Evolutionary conservation across 169 alveolate genomes (phyloP), one percentile per base, ranked within the genome.

Genomic region (Cystoisospora suis): DNA sequence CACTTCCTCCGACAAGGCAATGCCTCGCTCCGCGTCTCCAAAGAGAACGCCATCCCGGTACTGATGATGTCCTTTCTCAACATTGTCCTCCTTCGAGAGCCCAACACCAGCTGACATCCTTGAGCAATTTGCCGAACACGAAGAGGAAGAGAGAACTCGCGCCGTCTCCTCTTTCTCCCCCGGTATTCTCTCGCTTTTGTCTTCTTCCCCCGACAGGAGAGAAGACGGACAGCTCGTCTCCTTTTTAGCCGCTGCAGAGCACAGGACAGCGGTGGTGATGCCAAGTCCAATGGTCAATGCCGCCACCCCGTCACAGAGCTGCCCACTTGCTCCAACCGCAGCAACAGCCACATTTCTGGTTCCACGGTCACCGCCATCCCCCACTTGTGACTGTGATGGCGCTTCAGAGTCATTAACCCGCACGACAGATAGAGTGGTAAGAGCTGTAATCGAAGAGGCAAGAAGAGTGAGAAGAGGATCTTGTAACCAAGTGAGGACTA

Each of bases 401-500:
- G 77, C 40, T 20, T 4, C 77, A 5, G 23, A 7, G 40, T 23
- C 40, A n/a, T n/a, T n/a, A n/a, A n/a, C n/a, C n/a, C n/a, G n/a
- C 12, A 23, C 5, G 1, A n/a, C 36, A 65, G 40, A 20, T 23
- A 23, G 77, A 4, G 77, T 5, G 40, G 77, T 3, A 65, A 44
- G 45, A 12, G 88, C 88, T 3, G 88, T 61, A 32, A 49, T 56
- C 4, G 88, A 75, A 0, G 88, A 49, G 38, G 88, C 88, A 40
- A 81, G 45, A 1, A 81, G 88, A 49, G 88, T n/a, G 56, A 81
- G 77, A 47, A 81, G 53, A 23, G 88, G 88, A 5, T 81, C 88
- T 32, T 81, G 88, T 20, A 49, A 45, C 88, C 88, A 81, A 9
- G 88, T 81, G 56, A 81, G 88, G 59, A 81, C 49, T 40, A 81